Evolutionary conservation across 768 basidiomycete species (phyloP).

Genomic region (Clathrus columnatus): DNA sequence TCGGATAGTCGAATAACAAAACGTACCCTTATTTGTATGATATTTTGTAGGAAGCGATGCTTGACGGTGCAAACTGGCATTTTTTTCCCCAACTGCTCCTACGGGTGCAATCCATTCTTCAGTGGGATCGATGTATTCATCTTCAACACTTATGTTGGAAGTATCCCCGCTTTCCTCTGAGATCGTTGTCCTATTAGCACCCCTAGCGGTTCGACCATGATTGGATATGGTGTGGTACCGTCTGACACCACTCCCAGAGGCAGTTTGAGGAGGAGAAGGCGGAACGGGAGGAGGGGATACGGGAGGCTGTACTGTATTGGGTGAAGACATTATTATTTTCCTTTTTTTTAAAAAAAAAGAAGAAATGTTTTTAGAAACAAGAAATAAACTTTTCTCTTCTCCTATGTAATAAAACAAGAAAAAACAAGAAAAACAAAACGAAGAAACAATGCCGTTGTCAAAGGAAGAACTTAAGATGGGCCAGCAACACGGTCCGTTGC

Average conservation of each 20-base stretch:
- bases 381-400: not conserved
- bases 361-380: not conserved
- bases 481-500: not conserved
- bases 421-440: too few relatives aligned
- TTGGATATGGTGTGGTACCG: constrained; percentile 80
- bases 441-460: too few relatives aligned
- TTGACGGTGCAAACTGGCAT: constrained; percentile 63
- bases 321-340: not conserved
- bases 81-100: constrained; percentile 78
- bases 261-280: constrained; percentile 22
- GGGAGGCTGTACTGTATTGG: constrained; percentile 12
- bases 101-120: constrained; percentile 56
- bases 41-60: constrained; percentile 75
- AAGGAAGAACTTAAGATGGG: not conserved
- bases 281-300: constrained; percentile 36
- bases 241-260: constrained; percentile 40
- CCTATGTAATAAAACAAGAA: too few relatives aligned
- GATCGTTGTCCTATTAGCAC: constrained; percentile 52
- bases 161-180: constrained; percentile 48
- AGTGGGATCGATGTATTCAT: constrained; percentile 70
- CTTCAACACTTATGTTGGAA: constrained; percentile 23
- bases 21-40: constrained; percentile 46
- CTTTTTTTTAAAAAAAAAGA: not conserved
- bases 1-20: not conserved
- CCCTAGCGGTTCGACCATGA: constrained; percentile 54